Evolutionary conservation across 441 rosid species (phyloP), one percentile per base, ranked within the genome.

Genomic region (Eruca vesicaria): DNA sequence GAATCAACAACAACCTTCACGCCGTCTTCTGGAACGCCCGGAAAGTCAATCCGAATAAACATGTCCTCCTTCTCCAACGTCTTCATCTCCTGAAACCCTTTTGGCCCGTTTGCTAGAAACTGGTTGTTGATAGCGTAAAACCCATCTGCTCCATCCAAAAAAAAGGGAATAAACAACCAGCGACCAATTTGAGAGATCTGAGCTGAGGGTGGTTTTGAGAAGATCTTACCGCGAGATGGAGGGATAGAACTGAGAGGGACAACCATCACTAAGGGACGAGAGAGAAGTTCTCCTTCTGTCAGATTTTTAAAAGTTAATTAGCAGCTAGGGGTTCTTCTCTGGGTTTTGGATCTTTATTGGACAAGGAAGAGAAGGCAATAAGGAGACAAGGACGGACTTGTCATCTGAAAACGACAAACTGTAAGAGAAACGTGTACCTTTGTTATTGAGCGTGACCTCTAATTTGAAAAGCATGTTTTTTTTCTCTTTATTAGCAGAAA

Each of bases 101-200:
- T 75, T 50, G 73, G 68, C 1, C 79, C 74, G 2, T 6, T 61
- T 14, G 9, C 32, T 7, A 32, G 64, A 53, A 61, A 75, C 62
- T 69, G 79, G 31, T 75, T 68, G 74, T 75, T 61, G 2, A 68
- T 36, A 0, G 74, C 69, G 33, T 75, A 69, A 32, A 52, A 77
- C 9, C 76, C 80, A 1, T 77, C 80, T 71, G 15, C 9, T 12
- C 21, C 53, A 45, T 58, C 35, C 14, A 7, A 71, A 56, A n/a
- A 55, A 15, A 18, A 7, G 28, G 6, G 10, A 59, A 9, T 12
- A 9, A 58, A 58, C 16, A 28, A 12, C 3, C 62, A 57, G 33
- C 15, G 19, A 26, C 35, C 9, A 9, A 14, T 58, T 50, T 8
- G 55, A 45, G 20, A 16, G 55, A 50, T 45, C 20, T 45, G 55